Evolutionary conservation across 148 eudicot genomes (phyloP), one percentile per base, ranked within the genome.

Genomic region (Mesembryanthemum crystallinum): DNA sequence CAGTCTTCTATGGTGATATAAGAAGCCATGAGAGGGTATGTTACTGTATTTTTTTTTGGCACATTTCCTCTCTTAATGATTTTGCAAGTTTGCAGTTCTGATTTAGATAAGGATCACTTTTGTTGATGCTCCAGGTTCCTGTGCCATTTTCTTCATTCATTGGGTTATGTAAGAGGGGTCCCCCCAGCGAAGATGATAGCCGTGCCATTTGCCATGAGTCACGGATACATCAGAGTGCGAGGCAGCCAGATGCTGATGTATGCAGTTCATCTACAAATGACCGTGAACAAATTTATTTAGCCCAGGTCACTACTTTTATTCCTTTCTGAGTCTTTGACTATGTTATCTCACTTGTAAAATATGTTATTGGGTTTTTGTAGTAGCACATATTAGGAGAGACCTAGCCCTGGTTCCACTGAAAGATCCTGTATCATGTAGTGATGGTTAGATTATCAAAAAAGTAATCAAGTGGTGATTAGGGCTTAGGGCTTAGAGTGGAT

Each of bases 21-120:
- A 88, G 97, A 88, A 86, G 94, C 81, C 98, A 95, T 73, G 96
- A 92, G 86, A 87, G 97, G 92, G 96, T 95, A 88, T 51, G 21
- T 37, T 21, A 8, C 13, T 27, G 37, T 33, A 32, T 51, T 71
- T 71, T 33, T n/a, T 55, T 43, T 39, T 52, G 11, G n/a, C 25
- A 52, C 64, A 7, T 29, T 55, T 57, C 45, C 8, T 72, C 20
- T 58, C 39, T 39, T 33, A 43, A 68, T 30, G 65, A 23, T 11
- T 43, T 61, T 67, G 33, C 42, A 17, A 37, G 52, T 37, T 68
- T 20, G 27, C 30, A 30, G 6, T 58, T 13, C 45, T 35, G n/a
- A 21, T 64, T 76, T 55, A 35, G 17, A 2, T 42, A 13, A 51
- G 25, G 59, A 17, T 64, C 63, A 52, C 66, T 33, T n/a, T 78